Evolutionary conservation across 208 protist genomes (phyloP).

Genomic region (Crithidia bombi): DNA sequence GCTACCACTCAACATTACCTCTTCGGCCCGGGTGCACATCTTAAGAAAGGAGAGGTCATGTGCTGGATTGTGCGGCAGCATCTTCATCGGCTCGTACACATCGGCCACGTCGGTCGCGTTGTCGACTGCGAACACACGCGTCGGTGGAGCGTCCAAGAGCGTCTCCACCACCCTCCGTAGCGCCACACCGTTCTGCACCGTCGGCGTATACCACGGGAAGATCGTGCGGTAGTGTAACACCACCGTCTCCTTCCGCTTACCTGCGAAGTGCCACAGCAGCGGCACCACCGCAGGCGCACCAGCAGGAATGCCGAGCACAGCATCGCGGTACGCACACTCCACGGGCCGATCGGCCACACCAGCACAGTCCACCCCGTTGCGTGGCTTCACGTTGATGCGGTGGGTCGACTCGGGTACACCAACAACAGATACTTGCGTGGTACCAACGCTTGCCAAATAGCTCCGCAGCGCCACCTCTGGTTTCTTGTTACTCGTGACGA

Average conservation of each 20-base stretch:
- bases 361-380: background rate
- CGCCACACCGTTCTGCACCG: background rate
- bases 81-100: background rate
- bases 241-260: background rate
- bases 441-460: background rate
- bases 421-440: background rate
- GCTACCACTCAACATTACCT: too few relatives aligned
- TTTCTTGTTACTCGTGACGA: background rate
- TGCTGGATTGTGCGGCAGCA: background rate
- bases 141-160: background rate
- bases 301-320: background rate
- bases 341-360: background rate
- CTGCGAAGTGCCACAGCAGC: constrained; percentile 8
- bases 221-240: background rate
- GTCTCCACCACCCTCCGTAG: background rate
- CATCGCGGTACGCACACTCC: constrained; percentile 1
- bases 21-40: too few relatives aligned
- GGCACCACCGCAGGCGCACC: background rate
- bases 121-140: background rate
- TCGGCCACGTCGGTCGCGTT: background rate
- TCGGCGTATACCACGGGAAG: constrained; percentile 7
- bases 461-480: background rate
- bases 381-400: background rate
- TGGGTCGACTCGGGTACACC: background rate
- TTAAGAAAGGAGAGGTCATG: background rate